phyloP scores from a whole-genome alignment of 108 stramenopile genomes.

The Mayamaea pseudoterrestris region DNA sequence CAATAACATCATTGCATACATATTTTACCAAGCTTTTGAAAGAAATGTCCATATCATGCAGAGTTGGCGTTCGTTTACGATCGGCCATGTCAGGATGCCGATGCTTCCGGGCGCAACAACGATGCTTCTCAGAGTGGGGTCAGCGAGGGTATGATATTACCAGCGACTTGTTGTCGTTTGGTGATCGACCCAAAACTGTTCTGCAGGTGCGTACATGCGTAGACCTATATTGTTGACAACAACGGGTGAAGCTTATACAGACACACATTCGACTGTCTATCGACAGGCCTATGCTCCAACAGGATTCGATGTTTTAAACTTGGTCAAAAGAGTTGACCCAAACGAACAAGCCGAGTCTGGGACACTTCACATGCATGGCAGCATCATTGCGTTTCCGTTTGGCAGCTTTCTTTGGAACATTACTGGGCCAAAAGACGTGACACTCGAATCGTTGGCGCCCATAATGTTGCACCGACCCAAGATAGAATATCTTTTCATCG shows the following conservation, averaged over 20 bases:
- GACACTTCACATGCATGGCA: slow-evolving; percentile 51
- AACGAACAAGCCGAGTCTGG: slow-evolving; percentile 18
- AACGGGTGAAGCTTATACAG: background rate
- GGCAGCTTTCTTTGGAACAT: slow-evolving; percentile 62
- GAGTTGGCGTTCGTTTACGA: too few species aligned
- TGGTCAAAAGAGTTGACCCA: slow-evolving; percentile 28
- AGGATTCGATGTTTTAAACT: slow-evolving; percentile 55
- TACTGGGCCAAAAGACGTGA: slow-evolving; percentile 23
- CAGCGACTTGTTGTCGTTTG: background rate
- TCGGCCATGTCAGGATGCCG: too few species aligned
- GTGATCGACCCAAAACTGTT: background rate
- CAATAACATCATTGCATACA: too few species aligned
- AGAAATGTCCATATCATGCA: too few species aligned
- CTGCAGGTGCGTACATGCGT: too few species aligned
- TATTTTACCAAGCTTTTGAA: too few species aligned
- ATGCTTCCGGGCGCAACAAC: too few species aligned
- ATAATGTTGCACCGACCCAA: slow-evolving; percentile 30
- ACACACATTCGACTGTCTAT: background rate
- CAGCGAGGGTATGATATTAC: background rate
- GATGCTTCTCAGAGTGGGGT: background rate
- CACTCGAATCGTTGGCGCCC: slow-evolving; percentile 43
- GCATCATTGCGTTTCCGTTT: slow-evolving; percentile 48
- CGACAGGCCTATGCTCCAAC: slow-evolving; percentile 35
- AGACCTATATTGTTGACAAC: background rate
- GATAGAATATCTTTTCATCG: slow-evolving; percentile 66